Conservation (phyloP, 208 protist genomes). For the Acanthamoeba healyi region DNA sequence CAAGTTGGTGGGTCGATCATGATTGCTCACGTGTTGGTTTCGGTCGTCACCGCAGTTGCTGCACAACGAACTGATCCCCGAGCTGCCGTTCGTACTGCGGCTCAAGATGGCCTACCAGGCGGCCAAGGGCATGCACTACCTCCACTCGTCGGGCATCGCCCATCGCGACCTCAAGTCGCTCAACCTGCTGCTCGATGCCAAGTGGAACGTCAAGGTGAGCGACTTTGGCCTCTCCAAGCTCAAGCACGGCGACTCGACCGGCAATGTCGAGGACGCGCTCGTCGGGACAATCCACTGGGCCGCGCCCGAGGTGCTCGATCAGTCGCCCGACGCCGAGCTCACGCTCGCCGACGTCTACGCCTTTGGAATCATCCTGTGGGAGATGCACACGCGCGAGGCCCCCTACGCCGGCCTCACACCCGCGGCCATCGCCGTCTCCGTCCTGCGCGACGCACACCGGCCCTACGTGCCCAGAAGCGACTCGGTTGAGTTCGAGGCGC, state of each 20-base stretch:
- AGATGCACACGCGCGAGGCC: constrained; percentile 1
- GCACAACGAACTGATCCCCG: not conserved
- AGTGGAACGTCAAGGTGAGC: not conserved
- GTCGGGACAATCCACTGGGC: not conserved
- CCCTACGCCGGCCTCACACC: constrained; percentile 20
- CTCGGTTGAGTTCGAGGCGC: not conserved
- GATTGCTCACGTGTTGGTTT: too few species aligned
- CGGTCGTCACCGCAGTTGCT: not conserved
- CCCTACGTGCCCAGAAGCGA: not conserved
- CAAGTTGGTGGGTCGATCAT: too few species aligned
- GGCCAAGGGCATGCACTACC: constrained; percentile 2
- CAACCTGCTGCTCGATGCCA: not conserved
- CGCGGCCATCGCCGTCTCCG: not conserved
- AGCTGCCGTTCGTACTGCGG: not conserved
- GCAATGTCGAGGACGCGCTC: not conserved
- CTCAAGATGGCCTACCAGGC: not conserved
- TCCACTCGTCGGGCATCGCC: not conserved
- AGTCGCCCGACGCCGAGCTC: not conserved
- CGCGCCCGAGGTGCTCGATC: not conserved
- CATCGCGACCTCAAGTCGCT: not conserved
- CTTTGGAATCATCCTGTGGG: constrained; percentile 51
- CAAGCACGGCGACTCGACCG: not conserved
- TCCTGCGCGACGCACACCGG: not conserved
- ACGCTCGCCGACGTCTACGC: not conserved
- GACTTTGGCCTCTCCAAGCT: not conserved